Conservation (phyloP, 441 rosid genomes). For the Aleurites moluccanus region DNA sequence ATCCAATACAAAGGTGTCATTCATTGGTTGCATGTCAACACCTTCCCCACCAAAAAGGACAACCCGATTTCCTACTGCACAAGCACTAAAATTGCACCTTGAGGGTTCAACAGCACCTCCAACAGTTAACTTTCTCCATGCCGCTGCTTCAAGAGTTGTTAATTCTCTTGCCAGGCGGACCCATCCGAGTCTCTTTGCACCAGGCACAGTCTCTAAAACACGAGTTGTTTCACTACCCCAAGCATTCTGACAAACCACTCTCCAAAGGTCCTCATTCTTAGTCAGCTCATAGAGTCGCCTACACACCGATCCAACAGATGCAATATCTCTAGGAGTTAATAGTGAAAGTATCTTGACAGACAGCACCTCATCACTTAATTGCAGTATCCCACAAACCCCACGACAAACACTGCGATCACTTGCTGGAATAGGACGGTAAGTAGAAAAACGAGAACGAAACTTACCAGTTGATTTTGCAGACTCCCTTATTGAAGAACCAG, state of each 20-base stretch:
- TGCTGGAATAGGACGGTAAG: conserved; percentile 33
- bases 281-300: conserved; percentile 63
- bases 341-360: conserved; percentile 73
- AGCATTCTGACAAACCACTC: conserved; percentile 93
- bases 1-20: conserved; percentile 93
- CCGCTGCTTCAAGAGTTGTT: conserved; percentile 91
- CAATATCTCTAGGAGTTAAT: conserved; percentile 86
- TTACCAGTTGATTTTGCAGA: conserved; percentile 41
- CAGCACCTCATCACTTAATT: conserved; percentile 84
- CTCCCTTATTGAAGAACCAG: conserved; percentile 56
- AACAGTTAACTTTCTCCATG: conserved; percentile 93
- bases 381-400: conserved; percentile 71
- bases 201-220: conserved; percentile 80
- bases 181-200: conserved; percentile 92
- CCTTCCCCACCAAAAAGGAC: conserved; percentile 98
- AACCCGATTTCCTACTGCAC: conserved; percentile 95
- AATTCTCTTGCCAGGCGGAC: conserved; percentile 84
- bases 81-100: conserved; percentile 90
- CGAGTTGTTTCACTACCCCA: conserved; percentile 96
- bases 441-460: conserved; percentile 42
- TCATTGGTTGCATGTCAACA: conserved; percentile 97
- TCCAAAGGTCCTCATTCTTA: conserved; percentile 88
- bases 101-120: conserved; percentile 97
- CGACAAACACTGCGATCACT: conserved; percentile 69
- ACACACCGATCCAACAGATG: conserved; percentile 81